These are phyloP conservation scores for Starmera amethionina DNA, from an alignment of 805 yeast genomes.

Conservation along the genomic window DNA sequence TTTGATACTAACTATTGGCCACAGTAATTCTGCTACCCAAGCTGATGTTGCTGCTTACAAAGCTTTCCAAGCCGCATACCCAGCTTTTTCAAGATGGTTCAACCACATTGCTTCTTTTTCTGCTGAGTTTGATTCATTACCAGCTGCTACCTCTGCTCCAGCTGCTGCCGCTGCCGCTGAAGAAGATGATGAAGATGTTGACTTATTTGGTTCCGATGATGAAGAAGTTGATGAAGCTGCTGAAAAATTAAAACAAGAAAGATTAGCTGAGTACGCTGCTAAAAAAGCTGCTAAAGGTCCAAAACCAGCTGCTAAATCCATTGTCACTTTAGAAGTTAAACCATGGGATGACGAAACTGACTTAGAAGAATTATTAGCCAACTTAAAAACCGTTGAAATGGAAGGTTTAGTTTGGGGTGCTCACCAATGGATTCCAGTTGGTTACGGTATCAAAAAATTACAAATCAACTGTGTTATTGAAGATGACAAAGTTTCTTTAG, in stretches of 20 bases:
- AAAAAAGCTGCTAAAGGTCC: constrained; percentile 97
- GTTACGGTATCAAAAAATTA: constrained; percentile 99
- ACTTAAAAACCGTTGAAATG: constrained; percentile 74
- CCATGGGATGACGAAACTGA: constrained; percentile 99
- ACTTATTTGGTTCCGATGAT: constrained; percentile 82
- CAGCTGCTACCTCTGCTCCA: constrained; percentile 56
- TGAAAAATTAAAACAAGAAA: constrained; percentile 93
- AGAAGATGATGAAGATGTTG: constrained; percentile 88
- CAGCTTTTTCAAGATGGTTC: constrained; percentile 96
- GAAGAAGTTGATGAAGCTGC: constrained; percentile 96
- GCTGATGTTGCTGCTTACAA: constrained; percentile 92
- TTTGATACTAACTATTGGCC: constrained; percentile 9
- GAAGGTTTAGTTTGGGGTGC: constrained; percentile 99
- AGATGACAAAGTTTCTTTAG: constrained; percentile 92
- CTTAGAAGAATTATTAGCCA: constrained; percentile 76
- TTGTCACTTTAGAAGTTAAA: constrained; percentile 94
- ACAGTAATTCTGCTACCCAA: constrained; percentile 81
- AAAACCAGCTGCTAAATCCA: constrained; percentile 97
- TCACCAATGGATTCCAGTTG: constrained; percentile 90
- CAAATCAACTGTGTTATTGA: constrained; percentile 98
- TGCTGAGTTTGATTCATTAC: constrained; percentile 72
- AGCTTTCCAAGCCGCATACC: constrained; percentile 87
- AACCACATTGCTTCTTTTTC: constrained; percentile 94
- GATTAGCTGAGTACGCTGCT: constrained; percentile 96
- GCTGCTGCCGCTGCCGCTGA: constrained; percentile 52